Percentiles rank a stretch among this genome's conserved stretches.
Evolutionary conservation across 2,329 filamentous ascomycete species (phyloP).

Genomic region (Diaporthe capsici): DNA sequence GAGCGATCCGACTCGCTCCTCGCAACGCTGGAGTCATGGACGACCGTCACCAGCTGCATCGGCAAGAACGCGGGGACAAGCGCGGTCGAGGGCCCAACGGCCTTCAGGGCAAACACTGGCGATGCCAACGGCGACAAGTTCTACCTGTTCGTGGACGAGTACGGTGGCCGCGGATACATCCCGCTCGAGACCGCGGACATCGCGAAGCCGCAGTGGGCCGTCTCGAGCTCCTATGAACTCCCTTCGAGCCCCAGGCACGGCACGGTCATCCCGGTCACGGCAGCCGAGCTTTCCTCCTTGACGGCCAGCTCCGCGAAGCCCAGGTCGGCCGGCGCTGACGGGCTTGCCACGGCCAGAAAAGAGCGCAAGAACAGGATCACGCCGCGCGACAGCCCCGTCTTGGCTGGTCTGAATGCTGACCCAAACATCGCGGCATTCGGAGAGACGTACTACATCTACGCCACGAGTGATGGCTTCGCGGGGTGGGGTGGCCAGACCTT

Average conservation of each 20-base stretch:
- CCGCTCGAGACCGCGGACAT: constrained; percentile 66
- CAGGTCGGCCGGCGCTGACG: not conserved
- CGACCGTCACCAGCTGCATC: constrained; percentile 61
- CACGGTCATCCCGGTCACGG: constrained; percentile 66
- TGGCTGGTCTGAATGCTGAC: constrained; percentile 59
- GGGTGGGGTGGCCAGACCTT: constrained; percentile 61
- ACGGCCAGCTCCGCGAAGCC: constrained; percentile 40
- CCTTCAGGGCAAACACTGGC: constrained; percentile 63
- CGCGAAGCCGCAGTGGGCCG: constrained; percentile 62
- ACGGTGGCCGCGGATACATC: constrained; percentile 64
- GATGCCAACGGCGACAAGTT: constrained; percentile 67
- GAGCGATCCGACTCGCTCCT: constrained; percentile 61
- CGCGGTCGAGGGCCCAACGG: constrained; percentile 65
- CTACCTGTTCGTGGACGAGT: constrained; percentile 70
- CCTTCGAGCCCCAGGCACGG: constrained; percentile 66
- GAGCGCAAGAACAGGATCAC: constrained; percentile 7
- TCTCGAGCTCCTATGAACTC: constrained; percentile 60
- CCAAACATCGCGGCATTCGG: constrained; percentile 62
- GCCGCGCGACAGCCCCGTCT: constrained; percentile 50
- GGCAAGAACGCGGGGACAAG: constrained; percentile 63
- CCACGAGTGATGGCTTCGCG: constrained; percentile 60
- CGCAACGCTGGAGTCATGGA: constrained; percentile 59
- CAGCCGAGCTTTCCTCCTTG: constrained; percentile 56
- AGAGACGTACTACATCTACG: constrained; percentile 62
- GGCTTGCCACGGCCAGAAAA: not conserved